Percentiles rank a stretch among this genome's conserved stretches.
These are phyloP conservation scores for Ligustrum vulgare DNA, from an alignment of 257 asterid genomes.

Conservation along the genomic window DNA sequence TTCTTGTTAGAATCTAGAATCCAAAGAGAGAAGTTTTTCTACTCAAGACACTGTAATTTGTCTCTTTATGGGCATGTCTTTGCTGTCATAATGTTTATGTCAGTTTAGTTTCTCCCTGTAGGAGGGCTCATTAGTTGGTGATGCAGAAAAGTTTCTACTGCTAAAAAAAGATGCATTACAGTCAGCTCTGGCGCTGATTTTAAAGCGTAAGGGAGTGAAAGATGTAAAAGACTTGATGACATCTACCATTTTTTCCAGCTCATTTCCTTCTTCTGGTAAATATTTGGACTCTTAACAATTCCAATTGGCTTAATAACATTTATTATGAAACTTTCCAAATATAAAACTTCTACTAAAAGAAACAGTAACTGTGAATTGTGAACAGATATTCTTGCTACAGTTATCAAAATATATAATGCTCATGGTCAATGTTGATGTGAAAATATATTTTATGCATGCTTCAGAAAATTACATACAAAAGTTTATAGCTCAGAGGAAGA, in stretches of 20 bases:
- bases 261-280: conserved; percentile 13
- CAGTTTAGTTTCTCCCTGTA: conserved; percentile 22
- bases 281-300: neutral
- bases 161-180: conserved; percentile 56
- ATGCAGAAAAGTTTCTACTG: conserved; percentile 78
- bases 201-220: conserved; percentile 54
- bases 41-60: neutral
- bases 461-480: neutral
- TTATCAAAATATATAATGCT: neutral
- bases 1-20: neutral
- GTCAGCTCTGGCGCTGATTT: conserved; percentile 55
- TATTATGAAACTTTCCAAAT: neutral
- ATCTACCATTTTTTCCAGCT: conserved; percentile 23
- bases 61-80: conserved; percentile 14
- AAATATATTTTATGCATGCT: neutral
- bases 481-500: neutral
- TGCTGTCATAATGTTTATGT: conserved; percentile 8
- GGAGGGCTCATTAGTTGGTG: conserved; percentile 69
- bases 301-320: neutral
- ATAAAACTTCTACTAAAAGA: neutral
- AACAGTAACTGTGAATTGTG: neutral
- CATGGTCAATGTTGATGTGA: neutral
- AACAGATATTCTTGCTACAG: neutral
- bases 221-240: conserved; percentile 59
- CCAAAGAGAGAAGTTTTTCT: neutral